These are phyloP conservation scores for Colletotrichum sp. DNA, from an alignment of 2,329 filamentous ascomycete species.

Conservation along the genomic window DNA sequence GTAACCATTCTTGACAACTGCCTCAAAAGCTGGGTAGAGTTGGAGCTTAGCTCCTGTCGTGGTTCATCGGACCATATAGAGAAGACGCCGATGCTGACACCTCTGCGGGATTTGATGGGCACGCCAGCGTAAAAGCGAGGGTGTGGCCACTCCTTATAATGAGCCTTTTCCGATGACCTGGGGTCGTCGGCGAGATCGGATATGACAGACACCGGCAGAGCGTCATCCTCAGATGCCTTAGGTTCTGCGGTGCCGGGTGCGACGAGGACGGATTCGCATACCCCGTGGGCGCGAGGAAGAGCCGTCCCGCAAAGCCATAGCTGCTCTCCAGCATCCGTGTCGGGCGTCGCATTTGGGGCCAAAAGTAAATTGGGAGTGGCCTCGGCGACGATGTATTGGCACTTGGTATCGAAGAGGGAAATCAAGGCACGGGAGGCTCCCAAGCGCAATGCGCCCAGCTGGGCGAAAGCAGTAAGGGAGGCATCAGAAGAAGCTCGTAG, in stretches of 20 bases:
- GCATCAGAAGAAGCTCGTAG: constrained; percentile 35
- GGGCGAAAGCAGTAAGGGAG: constrained; percentile 52
- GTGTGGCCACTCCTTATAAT: constrained; percentile 24
- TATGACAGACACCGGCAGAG: constrained; percentile 37
- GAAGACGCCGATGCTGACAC: constrained; percentile 47
- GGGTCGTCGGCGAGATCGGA: constrained; percentile 35
- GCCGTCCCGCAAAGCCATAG: constrained; percentile 30
- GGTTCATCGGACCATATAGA: constrained; percentile 36
- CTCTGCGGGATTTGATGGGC: constrained; percentile 41
- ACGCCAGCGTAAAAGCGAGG: constrained; percentile 45
- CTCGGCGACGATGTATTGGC: constrained; percentile 57
- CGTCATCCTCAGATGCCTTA: not conserved
- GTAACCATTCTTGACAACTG: constrained; percentile 35
- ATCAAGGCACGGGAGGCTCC: constrained; percentile 45
- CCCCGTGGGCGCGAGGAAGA: constrained; percentile 28
- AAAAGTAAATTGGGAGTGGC: constrained; percentile 47
- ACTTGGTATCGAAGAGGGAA: constrained; percentile 54
- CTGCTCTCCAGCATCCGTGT: not conserved
- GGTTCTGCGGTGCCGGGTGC: not conserved
- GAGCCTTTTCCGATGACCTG: constrained; percentile 30
- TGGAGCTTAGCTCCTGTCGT: constrained; percentile 28
- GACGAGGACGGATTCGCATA: constrained; percentile 32
- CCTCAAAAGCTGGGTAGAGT: constrained; percentile 29
- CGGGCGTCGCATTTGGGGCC: constrained; percentile 23
- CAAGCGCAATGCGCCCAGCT: constrained; percentile 49